Conservation (phyloP, 2,329 filamentous ascomycete genomes). For the Botryotinia globosa region DNA sequence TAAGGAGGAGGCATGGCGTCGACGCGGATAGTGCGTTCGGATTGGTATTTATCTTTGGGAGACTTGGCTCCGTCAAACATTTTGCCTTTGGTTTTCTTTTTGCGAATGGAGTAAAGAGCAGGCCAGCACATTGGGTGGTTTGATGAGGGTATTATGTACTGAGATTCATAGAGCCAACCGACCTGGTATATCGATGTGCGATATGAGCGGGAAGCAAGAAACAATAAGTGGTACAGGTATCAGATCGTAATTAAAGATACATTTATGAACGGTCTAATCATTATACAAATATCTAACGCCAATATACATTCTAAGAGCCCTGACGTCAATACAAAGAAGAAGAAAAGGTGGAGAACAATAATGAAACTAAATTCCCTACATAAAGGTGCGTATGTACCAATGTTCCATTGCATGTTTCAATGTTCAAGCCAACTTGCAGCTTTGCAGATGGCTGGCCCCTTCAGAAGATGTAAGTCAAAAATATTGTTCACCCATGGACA, state of each 20-base stretch:
- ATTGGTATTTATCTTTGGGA: neutral
- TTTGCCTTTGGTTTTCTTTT: neutral
- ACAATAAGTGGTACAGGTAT: neutral
- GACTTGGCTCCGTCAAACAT: neutral
- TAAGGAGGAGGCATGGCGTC: slow-evolving; percentile 7
- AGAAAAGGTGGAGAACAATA: neutral
- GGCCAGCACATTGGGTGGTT: slow-evolving; percentile 7
- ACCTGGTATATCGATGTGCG: neutral
- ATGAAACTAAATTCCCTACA: neutral
- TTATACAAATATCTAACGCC: neutral
- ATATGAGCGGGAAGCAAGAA: neutral
- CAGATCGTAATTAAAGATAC: neutral
- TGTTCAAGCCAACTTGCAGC: neutral
- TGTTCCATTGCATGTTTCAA: neutral
- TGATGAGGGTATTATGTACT: neutral
- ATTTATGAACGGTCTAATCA: neutral
- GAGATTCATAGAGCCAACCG: neutral
- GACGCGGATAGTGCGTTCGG: neutral
- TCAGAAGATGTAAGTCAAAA: neutral
- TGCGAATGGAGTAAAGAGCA: neutral
- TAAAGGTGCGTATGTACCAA: neutral
- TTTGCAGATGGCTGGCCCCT: neutral
- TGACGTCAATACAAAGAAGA: neutral
- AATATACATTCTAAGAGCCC: neutral
- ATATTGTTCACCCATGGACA: neutral